Conservation (phyloP, 805 yeast species). For the Pachysolen tannophilus region DNA sequence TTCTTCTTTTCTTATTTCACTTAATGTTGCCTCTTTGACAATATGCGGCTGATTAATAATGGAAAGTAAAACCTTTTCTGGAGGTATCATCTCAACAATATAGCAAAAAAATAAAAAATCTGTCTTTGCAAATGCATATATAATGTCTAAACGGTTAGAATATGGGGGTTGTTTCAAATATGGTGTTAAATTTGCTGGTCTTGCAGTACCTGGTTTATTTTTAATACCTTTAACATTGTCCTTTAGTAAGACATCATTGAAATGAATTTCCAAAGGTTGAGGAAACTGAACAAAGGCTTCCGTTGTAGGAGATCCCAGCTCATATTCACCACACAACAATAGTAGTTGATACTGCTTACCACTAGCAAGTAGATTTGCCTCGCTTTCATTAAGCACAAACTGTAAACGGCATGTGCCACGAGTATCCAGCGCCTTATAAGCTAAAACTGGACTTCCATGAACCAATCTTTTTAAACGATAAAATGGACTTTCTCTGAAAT, state of each 20-base stretch:
- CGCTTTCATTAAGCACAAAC: slow-evolving; percentile 37
- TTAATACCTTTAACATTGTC: slow-evolving; percentile 68
- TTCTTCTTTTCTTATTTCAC: slow-evolving; percentile 34
- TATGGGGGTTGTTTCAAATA: slow-evolving; percentile 24
- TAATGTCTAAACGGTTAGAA: slow-evolving; percentile 38
- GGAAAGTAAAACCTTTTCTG: slow-evolving; percentile 31
- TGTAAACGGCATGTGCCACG: slow-evolving; percentile 35
- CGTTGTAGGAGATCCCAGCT: slow-evolving; percentile 16
- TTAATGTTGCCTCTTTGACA: slow-evolving; percentile 38
- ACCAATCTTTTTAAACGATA: slow-evolving; percentile 40
- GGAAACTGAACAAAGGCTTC: slow-evolving; percentile 56
- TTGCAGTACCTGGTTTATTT: slow-evolving; percentile 67
- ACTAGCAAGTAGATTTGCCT: slow-evolving; percentile 26
- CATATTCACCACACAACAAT: slow-evolving; percentile 46
- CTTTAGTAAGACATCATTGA: slow-evolving; percentile 43
- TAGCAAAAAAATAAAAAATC: slow-evolving; percentile 48
- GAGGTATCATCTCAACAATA: slow-evolving; percentile 41
- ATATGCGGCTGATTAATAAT: slow-evolving; percentile 45
- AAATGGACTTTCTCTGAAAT: slow-evolving; percentile 50
- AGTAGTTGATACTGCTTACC: slow-evolving; percentile 30
- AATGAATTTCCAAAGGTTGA: slow-evolving; percentile 54
- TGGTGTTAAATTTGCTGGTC: slow-evolving; percentile 72
- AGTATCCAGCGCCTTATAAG: slow-evolving; percentile 29
- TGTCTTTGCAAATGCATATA: slow-evolving; percentile 49
- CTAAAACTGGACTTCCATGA: slow-evolving; percentile 38